phyloP scores from a whole-genome alignment of 1,284 basidiomycete genomes.

The Puccinia hordei region DNA sequence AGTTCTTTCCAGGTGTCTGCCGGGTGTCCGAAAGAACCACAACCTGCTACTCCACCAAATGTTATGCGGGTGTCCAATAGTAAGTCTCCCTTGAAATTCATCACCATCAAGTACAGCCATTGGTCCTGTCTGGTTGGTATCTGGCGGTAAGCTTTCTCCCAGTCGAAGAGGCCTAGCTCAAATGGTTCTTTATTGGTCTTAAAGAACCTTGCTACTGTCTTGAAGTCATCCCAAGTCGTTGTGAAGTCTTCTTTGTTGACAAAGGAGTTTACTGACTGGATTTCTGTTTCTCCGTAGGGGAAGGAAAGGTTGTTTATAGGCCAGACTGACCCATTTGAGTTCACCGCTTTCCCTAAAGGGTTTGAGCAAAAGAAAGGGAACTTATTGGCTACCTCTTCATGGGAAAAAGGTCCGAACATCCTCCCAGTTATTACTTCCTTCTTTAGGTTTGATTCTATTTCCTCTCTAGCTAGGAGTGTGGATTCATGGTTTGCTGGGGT shows the following conservation, averaged over 20 bases:
- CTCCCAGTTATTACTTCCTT: background rate
- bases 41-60: constrained; percentile 4
- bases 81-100: background rate
- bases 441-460: background rate
- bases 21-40: background rate
- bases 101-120: background rate
- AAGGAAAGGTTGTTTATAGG: constrained; percentile 25
- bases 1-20: constrained; percentile 11
- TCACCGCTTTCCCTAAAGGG: background rate
- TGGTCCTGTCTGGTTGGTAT: constrained; percentile 16
- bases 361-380: background rate
- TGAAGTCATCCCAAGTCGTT: constrained; percentile 15
- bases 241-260: background rate
- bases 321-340: background rate
- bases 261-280: background rate
- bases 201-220: background rate
- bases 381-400: background rate
- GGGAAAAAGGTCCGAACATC: background rate
- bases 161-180: background rate
- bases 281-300: background rate
- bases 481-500: background rate
- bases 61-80: constrained; percentile 1
- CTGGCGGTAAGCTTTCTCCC: constrained; percentile 12
- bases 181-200: background rate
- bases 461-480: background rate